phyloP scores from a whole-genome alignment of 148 eudicot species.

The Diospyros kaki region DNA sequence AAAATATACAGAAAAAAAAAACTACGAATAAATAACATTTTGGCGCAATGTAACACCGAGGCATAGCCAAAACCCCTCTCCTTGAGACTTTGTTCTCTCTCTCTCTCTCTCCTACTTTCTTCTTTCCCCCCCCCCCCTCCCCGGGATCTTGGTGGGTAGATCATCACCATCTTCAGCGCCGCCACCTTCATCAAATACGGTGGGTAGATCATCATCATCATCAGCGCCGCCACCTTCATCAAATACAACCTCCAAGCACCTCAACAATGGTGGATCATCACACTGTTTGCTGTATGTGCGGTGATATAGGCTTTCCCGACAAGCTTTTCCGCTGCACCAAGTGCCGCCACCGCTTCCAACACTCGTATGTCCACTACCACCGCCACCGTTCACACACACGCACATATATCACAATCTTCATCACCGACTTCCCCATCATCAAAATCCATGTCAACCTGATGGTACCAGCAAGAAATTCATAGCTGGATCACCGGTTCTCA shows the following conservation, averaged over 20 bases:
- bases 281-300: constrained; percentile 60
- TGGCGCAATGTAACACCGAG: too few relatives aligned
- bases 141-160: too few relatives aligned
- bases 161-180: too few relatives aligned
- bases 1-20: too few relatives aligned
- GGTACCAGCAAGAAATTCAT: background rate
- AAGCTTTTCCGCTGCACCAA: constrained; percentile 64
- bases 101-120: too few relatives aligned
- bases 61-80: too few relatives aligned
- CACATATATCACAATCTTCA: background rate
- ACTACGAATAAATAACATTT: too few relatives aligned
- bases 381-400: background rate
- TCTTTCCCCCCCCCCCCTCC: too few relatives aligned
- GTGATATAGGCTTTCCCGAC: constrained; percentile 62
- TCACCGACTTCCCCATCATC: constrained; percentile 2
- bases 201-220: too few relatives aligned
- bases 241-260: background rate
- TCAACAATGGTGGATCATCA: constrained; percentile 46
- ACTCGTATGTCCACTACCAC: constrained; percentile 42
- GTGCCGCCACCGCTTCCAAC: constrained; percentile 55
- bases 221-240: too few relatives aligned
- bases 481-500: constrained; percentile 3
- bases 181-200: too few relatives aligned
- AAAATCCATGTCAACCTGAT: background rate
- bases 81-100: too few relatives aligned